Percentiles rank a stretch among this genome's conserved stretches.
Evolutionary conservation across 1,284 basidiomycete genomes (phyloP).

Genomic region (Ganoderma meredithae): DNA sequence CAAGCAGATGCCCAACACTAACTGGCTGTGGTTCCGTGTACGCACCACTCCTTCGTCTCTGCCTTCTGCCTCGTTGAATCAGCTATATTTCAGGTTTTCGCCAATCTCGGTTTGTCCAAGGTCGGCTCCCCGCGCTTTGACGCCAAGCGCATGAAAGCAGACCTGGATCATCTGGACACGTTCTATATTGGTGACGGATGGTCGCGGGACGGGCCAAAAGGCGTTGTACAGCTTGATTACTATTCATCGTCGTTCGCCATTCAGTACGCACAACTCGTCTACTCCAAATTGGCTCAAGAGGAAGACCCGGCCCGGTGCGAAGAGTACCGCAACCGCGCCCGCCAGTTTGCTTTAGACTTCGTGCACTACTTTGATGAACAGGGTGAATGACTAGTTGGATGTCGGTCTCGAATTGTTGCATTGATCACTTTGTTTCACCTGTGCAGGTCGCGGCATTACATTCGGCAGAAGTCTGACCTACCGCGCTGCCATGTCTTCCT

Average conservation of each 20-base stretch:
- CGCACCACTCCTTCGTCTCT: conserved; percentile 29
- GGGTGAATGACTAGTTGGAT: conserved; percentile 48
- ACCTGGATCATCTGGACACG: conserved; percentile 80
- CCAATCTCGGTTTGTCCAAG: conserved; percentile 75
- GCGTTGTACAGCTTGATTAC: conserved; percentile 81
- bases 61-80: conserved; percentile 5
- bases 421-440: background rate
- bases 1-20: conserved; percentile 78
- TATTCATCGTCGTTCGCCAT: conserved; percentile 85
- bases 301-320: conserved; percentile 71
- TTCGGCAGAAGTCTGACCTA: conserved; percentile 83
- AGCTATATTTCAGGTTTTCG: conserved; percentile 59
- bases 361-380: conserved; percentile 79
- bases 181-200: conserved; percentile 82
- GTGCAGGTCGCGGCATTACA: conserved; percentile 73
- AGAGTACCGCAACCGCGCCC: conserved; percentile 69
- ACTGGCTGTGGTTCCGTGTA: conserved; percentile 85
- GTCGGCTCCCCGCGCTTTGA: conserved; percentile 68
- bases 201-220: conserved; percentile 81
- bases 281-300: conserved; percentile 70
- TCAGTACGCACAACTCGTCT: conserved; percentile 76
- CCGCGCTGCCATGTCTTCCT: conserved; percentile 81
- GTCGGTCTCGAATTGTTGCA: background rate
- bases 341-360: conserved; percentile 72
- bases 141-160: conserved; percentile 69